These are phyloP conservation scores for Rubus idaeus DNA, from an alignment of 306 rosid genomes.

Conservation along the genomic window DNA sequence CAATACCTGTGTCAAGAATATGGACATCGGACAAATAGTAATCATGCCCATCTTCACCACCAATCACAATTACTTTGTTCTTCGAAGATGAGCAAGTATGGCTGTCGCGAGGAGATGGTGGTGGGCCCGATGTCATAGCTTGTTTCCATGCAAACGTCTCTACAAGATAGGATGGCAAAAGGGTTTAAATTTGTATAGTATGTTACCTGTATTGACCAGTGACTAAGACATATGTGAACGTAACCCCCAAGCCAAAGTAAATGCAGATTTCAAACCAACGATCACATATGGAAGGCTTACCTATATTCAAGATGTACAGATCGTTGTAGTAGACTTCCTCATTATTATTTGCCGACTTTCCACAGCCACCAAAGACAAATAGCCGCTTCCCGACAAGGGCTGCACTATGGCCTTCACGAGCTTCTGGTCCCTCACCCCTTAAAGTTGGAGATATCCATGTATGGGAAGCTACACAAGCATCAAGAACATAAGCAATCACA, in stretches of 20 bases:
- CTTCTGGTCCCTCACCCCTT: slow-evolving; percentile 92
- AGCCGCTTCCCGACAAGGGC: slow-evolving; percentile 85
- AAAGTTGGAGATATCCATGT: slow-evolving; percentile 78
- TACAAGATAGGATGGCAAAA: slow-evolving; percentile 33
- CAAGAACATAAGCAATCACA: slow-evolving; percentile 18
- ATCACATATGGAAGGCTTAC: slow-evolving; percentile 38
- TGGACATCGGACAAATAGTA: slow-evolving; percentile 93
- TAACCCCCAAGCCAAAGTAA: slow-evolving; percentile 1
- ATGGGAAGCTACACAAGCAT: slow-evolving; percentile 55
- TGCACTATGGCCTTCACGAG: slow-evolving; percentile 95
- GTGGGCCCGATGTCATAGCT: slow-evolving; percentile 74
- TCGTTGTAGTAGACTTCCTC: slow-evolving; percentile 82
- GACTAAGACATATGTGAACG: background rate
- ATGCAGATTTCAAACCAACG: slow-evolving; percentile 15
- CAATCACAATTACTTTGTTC: slow-evolving; percentile 80
- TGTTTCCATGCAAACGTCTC: slow-evolving; percentile 92
- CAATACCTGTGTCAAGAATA: slow-evolving; percentile 85
- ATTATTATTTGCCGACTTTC: slow-evolving; percentile 64
- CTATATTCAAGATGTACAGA: slow-evolving; percentile 89
- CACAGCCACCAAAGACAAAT: slow-evolving; percentile 93
- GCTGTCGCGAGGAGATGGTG: slow-evolving; percentile 97
- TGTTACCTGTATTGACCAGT: background rate
- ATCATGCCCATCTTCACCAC: slow-evolving; percentile 89
- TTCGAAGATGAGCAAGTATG: slow-evolving; percentile 93
- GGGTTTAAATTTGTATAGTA: slow-evolving; percentile 1